Percentiles rank a stretch among this genome's conserved stretches.
These are phyloP conservation scores for Fusarium ambrosium DNA, from an alignment of 2,329 filamentous ascomycete species.

Conservation along the genomic window DNA sequence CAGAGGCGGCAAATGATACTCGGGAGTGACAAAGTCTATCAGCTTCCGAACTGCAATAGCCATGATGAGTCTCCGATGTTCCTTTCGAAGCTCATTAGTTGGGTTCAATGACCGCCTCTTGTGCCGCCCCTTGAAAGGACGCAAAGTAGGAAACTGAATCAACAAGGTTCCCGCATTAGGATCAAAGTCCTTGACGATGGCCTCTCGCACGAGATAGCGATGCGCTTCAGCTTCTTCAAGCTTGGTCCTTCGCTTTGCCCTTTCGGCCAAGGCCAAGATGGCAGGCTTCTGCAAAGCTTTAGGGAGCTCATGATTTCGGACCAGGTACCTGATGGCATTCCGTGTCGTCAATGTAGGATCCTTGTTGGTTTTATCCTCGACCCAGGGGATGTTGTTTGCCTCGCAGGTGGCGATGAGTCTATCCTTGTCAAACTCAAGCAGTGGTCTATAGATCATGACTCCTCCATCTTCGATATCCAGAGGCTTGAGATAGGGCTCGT, in stretches of 20 bases:
- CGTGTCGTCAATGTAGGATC: slow-evolving; percentile 82
- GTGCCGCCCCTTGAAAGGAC: slow-evolving; percentile 27
- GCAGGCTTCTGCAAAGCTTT: slow-evolving; percentile 74
- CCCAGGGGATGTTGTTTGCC: slow-evolving; percentile 77
- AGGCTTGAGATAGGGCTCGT: slow-evolving; percentile 52
- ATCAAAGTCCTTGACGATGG: slow-evolving; percentile 62
- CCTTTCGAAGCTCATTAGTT: slow-evolving; percentile 44
- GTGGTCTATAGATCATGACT: slow-evolving; percentile 75
- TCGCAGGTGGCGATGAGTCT: slow-evolving; percentile 82
- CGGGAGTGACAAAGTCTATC: slow-evolving; percentile 65
- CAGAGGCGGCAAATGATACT: slow-evolving; percentile 58
- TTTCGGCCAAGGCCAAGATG: slow-evolving; percentile 72
- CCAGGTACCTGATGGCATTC: slow-evolving; percentile 83
- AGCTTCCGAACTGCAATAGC: slow-evolving; percentile 62
- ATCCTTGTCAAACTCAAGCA: slow-evolving; percentile 79
- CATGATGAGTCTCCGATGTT: slow-evolving; percentile 59
- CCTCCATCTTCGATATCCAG: slow-evolving; percentile 73
- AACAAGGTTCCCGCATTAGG: slow-evolving; percentile 63
- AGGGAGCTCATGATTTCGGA: slow-evolving; percentile 72
- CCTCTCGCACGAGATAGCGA: slow-evolving; percentile 63
- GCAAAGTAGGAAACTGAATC: slow-evolving; percentile 57
- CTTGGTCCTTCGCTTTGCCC: slow-evolving; percentile 60
- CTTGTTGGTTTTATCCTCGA: slow-evolving; percentile 86
- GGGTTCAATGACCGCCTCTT: slow-evolving; percentile 44
- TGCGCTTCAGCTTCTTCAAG: slow-evolving; percentile 66